A percentile compares a stretch with the other conserved stretches of the same genome.
Conservation (phyloP, 2,329 filamentous ascomycete species). For the Triangularia verruculosa region DNA sequence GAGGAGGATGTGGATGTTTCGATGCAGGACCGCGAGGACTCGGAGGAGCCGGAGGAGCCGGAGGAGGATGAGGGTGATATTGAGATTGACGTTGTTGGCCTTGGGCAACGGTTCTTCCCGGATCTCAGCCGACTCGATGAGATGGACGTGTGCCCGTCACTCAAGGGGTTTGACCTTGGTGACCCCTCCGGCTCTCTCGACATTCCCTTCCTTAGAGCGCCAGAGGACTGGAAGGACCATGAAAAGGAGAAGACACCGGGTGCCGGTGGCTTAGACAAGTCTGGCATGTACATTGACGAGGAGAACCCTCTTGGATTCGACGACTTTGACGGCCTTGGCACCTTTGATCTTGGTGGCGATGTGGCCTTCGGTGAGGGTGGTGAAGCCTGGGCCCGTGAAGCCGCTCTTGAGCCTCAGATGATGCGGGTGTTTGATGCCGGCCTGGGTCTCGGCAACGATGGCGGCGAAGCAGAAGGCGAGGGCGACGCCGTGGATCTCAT, state of each 20-base stretch:
- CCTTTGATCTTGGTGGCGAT: slow-evolving; percentile 67
- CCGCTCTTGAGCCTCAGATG: slow-evolving; percentile 81
- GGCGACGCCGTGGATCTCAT: slow-evolving; percentile 55
- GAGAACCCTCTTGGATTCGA: slow-evolving; percentile 82
- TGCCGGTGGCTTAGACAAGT: slow-evolving; percentile 57
- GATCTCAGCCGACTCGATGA: slow-evolving; percentile 73
- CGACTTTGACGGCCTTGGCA: slow-evolving; percentile 71
- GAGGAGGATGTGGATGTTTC: slow-evolving; percentile 31
- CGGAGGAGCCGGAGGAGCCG: slow-evolving; percentile 33
- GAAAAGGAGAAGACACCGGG: slow-evolving; percentile 58
- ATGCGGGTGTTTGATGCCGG: slow-evolving; percentile 72
- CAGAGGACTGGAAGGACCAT: slow-evolving; percentile 78
- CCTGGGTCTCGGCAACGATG: slow-evolving; percentile 56
- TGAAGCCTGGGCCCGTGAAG: slow-evolving; percentile 91
- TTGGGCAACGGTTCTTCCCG: slow-evolving; percentile 82
- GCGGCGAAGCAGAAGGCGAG: slow-evolving; percentile 53
- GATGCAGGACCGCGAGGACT: slow-evolving; percentile 17
- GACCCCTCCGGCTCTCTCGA: slow-evolving; percentile 81
- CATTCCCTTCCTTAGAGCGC: slow-evolving; percentile 85
- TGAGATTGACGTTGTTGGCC: slow-evolving; percentile 73
- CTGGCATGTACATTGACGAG: slow-evolving; percentile 81
- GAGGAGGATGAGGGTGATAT: slow-evolving; percentile 56
- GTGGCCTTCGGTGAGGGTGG: slow-evolving; percentile 92
- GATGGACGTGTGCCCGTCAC: slow-evolving; percentile 89
- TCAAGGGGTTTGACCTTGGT: slow-evolving; percentile 91